Percentiles rank a stretch among this genome's conserved stretches.
phyloP scores from a whole-genome alignment of 2,329 filamentous ascomycete genomes.

The Atkinsonella texensis region DNA sequence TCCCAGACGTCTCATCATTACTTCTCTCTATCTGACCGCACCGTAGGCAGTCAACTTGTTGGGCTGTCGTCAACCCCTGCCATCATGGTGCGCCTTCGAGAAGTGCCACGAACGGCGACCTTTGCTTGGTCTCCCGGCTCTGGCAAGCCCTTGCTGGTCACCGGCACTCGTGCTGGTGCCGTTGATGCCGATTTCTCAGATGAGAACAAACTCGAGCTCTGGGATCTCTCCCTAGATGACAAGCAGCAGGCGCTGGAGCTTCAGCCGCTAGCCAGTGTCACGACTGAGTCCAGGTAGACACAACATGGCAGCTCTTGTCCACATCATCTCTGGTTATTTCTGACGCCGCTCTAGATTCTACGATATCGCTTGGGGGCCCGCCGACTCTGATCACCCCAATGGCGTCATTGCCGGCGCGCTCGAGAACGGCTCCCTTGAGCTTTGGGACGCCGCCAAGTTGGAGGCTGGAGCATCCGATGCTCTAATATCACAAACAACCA shows the following conservation, averaged over 20 bases:
- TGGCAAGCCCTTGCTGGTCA: conserved; percentile 71
- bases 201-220: conserved; percentile 91
- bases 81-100: conserved; percentile 86
- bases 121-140: conserved; percentile 91
- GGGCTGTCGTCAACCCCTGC: conserved; percentile 12
- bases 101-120: conserved; percentile 91
- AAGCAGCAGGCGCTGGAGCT: conserved; percentile 68
- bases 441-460: conserved; percentile 78
- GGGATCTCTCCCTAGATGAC: conserved; percentile 80
- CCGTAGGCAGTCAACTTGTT: conserved; percentile 12
- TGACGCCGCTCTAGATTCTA: conserved; percentile 58
- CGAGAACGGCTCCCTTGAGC: conserved; percentile 83
- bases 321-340: neutral
- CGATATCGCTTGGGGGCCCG: conserved; percentile 87
- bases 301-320: neutral
- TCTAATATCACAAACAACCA: conserved; percentile 74
- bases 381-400: conserved; percentile 63
- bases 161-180: conserved; percentile 86
- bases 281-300: conserved; percentile 73
- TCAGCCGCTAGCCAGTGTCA: conserved; percentile 71
- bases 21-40: conserved; percentile 4
- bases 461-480: conserved; percentile 51
- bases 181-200: conserved; percentile 97
- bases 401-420: conserved; percentile 92
- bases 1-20: neutral